These are phyloP conservation scores for Annulohypoxylon stygium DNA, from an alignment of 495 filamentous ascomycete genomes.

Conservation along the genomic window DNA sequence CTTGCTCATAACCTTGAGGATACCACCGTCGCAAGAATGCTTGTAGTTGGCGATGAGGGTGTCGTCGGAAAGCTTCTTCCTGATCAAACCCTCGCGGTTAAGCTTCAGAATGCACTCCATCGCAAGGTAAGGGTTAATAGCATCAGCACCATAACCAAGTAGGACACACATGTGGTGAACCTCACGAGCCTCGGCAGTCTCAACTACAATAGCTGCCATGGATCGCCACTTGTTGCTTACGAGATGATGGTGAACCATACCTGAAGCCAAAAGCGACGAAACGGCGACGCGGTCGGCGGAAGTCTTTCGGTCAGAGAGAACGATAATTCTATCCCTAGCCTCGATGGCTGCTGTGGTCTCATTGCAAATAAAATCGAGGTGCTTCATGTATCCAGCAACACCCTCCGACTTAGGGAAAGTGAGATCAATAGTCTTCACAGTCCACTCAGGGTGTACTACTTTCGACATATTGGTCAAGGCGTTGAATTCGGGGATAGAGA, in stretches of 20 bases:
- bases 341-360: conserved; percentile 88
- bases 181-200: conserved; percentile 97
- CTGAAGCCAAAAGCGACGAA: conserved; percentile 89
- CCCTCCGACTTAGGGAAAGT: conserved; percentile 94
- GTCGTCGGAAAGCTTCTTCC: conserved; percentile 87
- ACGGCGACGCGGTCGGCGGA: conserved; percentile 87
- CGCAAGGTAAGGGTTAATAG: conserved; percentile 95
- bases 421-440: conserved; percentile 93
- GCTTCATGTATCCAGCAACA: conserved; percentile 85
- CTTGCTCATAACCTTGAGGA: conserved; percentile 99
- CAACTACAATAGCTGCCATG: conserved; percentile 86
- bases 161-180: conserved; percentile 99
- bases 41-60: conserved; percentile 96
- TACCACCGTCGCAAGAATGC: conserved; percentile 96
- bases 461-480: conserved; percentile 82
- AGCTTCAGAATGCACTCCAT: conserved; percentile 99
- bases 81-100: conserved; percentile 93
- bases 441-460: conserved; percentile 84
- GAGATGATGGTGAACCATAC: conserved; percentile 97
- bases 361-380: conserved; percentile 90
- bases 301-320: conserved; percentile 92
- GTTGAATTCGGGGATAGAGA: conserved; percentile 94
- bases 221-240: conserved; percentile 98
- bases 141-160: conserved; percentile 95
- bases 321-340: conserved; percentile 85